Evolutionary conservation across 139 green algal genomes (phyloP).

Genomic region (Micromonas pusilla): DNA sequence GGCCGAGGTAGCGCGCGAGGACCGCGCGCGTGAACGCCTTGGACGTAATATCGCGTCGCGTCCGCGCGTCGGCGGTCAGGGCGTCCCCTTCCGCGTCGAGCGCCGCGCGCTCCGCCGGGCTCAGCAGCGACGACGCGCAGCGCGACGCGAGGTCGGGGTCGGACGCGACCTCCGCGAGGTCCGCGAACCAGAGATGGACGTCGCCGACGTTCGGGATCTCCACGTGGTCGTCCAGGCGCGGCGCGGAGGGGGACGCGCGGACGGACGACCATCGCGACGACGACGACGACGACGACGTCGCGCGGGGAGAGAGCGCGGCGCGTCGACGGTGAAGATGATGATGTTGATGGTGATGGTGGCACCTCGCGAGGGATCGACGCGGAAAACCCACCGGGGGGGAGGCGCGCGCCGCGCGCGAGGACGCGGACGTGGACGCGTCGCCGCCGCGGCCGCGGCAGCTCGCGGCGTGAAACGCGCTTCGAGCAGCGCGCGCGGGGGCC

Average conservation of each 20-base stretch:
- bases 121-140: not conserved
- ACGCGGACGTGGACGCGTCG: no score
- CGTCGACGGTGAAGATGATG: no score
- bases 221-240: not conserved
- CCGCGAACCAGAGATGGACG: not conserved
- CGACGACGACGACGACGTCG: no score
- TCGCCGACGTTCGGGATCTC: not conserved
- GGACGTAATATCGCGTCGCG: not conserved
- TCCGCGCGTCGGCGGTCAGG: not conserved
- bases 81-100: not conserved
- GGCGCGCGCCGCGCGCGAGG: no score
- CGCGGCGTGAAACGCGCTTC: no score
- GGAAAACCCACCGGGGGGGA: no score
- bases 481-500: no score
- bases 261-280: not conserved
- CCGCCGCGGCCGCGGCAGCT: no score
- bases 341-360: no score
- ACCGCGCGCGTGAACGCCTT: not conserved
- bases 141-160: not conserved
- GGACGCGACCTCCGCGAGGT: not conserved
- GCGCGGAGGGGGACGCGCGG: not conserved
- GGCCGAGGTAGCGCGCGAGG: not conserved
- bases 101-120: not conserved
- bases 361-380: no score
- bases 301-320: no score